phyloP scores from a whole-genome alignment of 352 stramenopile species.

The Blastocystis hominis region DNA sequence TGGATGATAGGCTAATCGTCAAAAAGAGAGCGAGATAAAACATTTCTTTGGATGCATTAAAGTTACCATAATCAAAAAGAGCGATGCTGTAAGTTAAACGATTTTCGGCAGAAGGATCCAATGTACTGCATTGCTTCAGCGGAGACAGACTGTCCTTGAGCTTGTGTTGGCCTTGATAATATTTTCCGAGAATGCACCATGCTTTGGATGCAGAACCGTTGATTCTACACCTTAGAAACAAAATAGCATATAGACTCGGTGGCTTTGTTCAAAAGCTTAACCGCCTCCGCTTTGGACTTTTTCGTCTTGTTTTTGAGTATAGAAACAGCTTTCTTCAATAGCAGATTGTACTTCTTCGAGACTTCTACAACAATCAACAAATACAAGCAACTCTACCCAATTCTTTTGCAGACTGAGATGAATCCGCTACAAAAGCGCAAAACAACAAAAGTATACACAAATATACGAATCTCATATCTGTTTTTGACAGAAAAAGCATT shows the following conservation, averaged over 20 bases:
- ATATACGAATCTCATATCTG: background rate
- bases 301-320: constrained; percentile 44
- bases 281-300: constrained; percentile 21
- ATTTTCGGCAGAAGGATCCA: constrained; percentile 5
- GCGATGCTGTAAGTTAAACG: background rate
- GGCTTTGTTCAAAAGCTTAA: constrained; percentile 24
- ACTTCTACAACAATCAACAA: background rate
- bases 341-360: background rate
- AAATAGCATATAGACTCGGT: background rate
- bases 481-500: background rate
- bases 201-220: background rate
- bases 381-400: background rate
- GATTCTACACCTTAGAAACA: background rate
- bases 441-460: background rate
- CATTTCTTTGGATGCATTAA: background rate
- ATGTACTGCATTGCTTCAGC: background rate
- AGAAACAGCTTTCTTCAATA: constrained; percentile 28
- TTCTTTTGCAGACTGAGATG: background rate
- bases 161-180: constrained; percentile 19
- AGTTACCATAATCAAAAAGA: constrained; percentile 49
- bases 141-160: constrained; percentile 7
- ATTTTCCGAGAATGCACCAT: constrained; percentile 48
- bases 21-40: background rate
- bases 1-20: background rate
- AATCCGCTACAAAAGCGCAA: background rate